Evolutionary conservation across 805 yeast species (phyloP).

Genomic region (Pichia sporocuriosa): DNA sequence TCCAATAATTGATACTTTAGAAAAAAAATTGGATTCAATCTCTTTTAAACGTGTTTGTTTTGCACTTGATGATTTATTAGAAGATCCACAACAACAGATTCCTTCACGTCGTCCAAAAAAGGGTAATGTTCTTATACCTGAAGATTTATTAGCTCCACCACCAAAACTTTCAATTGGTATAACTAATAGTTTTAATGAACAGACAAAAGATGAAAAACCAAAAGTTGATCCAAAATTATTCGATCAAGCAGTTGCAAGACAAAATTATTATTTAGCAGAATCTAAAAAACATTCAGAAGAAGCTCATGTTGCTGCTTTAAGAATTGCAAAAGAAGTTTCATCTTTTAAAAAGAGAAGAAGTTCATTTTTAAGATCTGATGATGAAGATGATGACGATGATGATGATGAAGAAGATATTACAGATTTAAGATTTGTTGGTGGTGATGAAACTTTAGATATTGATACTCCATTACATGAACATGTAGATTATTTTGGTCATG

Average conservation of each 20-base stretch:
- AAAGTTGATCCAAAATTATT: slow-evolving; percentile 42
- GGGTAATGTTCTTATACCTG: slow-evolving; percentile 56
- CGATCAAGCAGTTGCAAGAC: slow-evolving; percentile 52
- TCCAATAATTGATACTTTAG: neutral
- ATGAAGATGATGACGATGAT: slow-evolving; percentile 24
- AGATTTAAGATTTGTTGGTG: slow-evolving; percentile 5
- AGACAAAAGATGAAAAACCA: slow-evolving; percentile 22
- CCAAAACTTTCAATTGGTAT: slow-evolving; percentile 65
- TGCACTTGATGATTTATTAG: slow-evolving; percentile 40
- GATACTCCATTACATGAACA: slow-evolving; percentile 61
- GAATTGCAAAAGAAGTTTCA: slow-evolving; percentile 61
- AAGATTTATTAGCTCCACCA: slow-evolving; percentile 57
- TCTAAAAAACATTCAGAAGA: slow-evolving; percentile 69
- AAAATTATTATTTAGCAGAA: slow-evolving; percentile 46
- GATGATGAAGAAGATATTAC: slow-evolving; percentile 13
- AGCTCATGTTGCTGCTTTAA: slow-evolving; percentile 64
- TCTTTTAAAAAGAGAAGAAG: slow-evolving; percentile 32
- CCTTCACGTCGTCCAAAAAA: slow-evolving; percentile 49
- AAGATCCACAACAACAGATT: slow-evolving; percentile 57
- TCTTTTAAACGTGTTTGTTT: slow-evolving; percentile 43
- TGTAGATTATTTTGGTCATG: slow-evolving; percentile 28
- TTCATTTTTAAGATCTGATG: slow-evolving; percentile 17
- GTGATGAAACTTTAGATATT: slow-evolving; percentile 37
- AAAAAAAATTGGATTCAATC: slow-evolving; percentile 23
- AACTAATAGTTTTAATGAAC: slow-evolving; percentile 38